Conservation (phyloP, 108 stramenopile genomes). For the Cafeteria roenbergensis region DNA sequence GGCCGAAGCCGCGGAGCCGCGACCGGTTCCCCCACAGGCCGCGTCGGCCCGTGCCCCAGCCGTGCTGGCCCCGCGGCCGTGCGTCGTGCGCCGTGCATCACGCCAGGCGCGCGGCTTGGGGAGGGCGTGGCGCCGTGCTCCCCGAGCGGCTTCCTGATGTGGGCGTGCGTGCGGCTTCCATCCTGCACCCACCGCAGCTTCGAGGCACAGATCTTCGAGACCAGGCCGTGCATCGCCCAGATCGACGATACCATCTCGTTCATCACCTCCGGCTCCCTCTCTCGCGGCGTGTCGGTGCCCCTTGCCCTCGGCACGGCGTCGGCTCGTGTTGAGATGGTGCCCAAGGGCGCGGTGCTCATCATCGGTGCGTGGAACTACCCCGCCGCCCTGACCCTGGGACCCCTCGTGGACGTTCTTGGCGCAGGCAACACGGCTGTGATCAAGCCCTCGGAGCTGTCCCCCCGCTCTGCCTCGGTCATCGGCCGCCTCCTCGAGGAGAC, state of each 20-base stretch:
- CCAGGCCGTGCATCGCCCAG: not conserved
- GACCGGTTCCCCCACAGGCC: not conserved
- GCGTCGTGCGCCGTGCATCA: conserved; percentile 26
- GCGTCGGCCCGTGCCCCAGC: not conserved
- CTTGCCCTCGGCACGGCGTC: not conserved
- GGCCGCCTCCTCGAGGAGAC: conserved; percentile 25
- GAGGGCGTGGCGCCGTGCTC: no score
- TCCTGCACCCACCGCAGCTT: not conserved
- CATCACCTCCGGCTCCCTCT: not conserved
- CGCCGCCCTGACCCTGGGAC: conserved; percentile 39
- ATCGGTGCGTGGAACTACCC: conserved; percentile 69
- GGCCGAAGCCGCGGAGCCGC: no score
- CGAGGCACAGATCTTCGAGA: not conserved
- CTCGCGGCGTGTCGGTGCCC: not conserved
- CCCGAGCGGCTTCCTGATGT: no score
- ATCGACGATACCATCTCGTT: conserved; percentile 14
- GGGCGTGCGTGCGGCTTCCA: not conserved
- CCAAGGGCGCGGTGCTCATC: not conserved
- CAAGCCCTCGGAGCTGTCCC: conserved; percentile 60
- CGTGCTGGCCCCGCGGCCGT: conserved; percentile 8
- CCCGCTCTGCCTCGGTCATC: conserved; percentile 35
- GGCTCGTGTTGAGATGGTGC: not conserved
- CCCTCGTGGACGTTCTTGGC: conserved; percentile 53
- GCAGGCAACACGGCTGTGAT: conserved; percentile 67
- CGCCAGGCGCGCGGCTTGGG: conserved; percentile 8